Percentiles rank a stretch among this genome's conserved stretches.
Evolutionary conservation across 2,329 filamentous ascomycete species (phyloP).

Genomic region (Emmonsia crescens): DNA sequence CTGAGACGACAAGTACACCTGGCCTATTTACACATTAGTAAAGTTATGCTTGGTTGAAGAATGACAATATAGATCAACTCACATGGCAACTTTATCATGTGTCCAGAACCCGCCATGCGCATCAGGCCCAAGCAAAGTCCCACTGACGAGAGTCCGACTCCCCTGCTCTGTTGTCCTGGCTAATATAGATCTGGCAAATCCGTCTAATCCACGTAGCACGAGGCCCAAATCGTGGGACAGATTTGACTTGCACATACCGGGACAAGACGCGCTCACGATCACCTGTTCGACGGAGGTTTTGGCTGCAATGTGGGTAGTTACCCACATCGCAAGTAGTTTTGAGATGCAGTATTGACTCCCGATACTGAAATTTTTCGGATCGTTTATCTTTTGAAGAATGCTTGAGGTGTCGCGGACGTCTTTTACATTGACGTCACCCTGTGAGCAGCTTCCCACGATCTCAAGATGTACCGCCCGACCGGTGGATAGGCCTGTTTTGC

Average conservation of each 20-base stretch:
- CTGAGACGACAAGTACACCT: neutral
- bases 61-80: neutral
- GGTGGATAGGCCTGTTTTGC: neutral
- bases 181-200: conserved; percentile 25
- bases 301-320: conserved; percentile 14
- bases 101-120: conserved; percentile 36
- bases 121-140: conserved; percentile 32
- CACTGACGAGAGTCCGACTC: conserved; percentile 34
- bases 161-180: conserved; percentile 35
- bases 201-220: neutral
- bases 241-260: conserved; percentile 34
- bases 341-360: neutral
- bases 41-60: neutral
- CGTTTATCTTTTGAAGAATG: neutral
- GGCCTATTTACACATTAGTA: neutral
- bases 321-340: neutral
- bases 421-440: neutral
- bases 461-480: neutral
- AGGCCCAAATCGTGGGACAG: conserved; percentile 26
- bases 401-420: neutral
- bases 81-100: conserved; percentile 15
- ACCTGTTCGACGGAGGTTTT: conserved; percentile 33
- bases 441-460: neutral
- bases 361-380: neutral
- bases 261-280: conserved; percentile 36